Base-by-base conservation (phyloP, 345 rosid species). In the Eutrema yunnanense region DNA sequence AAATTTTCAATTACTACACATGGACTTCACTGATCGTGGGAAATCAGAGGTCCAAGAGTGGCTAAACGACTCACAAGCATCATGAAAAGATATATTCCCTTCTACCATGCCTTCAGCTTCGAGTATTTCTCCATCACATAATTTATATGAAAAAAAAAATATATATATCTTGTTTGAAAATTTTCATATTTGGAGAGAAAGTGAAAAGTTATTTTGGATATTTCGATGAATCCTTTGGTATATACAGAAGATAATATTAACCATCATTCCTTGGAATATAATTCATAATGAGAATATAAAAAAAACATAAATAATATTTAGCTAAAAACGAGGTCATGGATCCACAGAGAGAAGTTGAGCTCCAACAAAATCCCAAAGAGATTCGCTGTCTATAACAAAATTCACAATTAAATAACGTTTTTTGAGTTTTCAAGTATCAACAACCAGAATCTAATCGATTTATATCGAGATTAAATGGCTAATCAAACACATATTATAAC, bases 351-450 rank as follows among this genome's bases (percentile, higher is more conserved):
- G 37, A 41, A 46, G 54, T 47, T 70, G 66, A 49, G 3, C 29
- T 50, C 41, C 67, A 50, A 60, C 33, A 40, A 59, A 62, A 72
- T 9, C 62, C 44, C 54, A 72, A 62, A 52, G 38, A 52, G 37
- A 51, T 8, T 54, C 26, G n/a, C 64, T 37, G 71, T 73, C 76
- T 73, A 65, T 56, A 65, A 32, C 67, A 57, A 65, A 65, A 49
- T 73, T 66, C 68, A 59, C 73, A 74, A 48, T 59, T 50, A 59
- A 34, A 16, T 22, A 59, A 74, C 68, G 50, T 30, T 30, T 48
- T 32, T 16, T 40, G 16, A 27, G 13, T 49, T 40, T 13, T 66
- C 47, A 58, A 51, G 43, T 29, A 47, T 73, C 50, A 49, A 48
- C 60, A 48, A 12, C 60, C 33, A 49, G 59, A 58, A 67, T 59